Evolutionary conservation across 1,284 basidiomycete species (phyloP).

Genomic region (Blastosporella zonata): DNA sequence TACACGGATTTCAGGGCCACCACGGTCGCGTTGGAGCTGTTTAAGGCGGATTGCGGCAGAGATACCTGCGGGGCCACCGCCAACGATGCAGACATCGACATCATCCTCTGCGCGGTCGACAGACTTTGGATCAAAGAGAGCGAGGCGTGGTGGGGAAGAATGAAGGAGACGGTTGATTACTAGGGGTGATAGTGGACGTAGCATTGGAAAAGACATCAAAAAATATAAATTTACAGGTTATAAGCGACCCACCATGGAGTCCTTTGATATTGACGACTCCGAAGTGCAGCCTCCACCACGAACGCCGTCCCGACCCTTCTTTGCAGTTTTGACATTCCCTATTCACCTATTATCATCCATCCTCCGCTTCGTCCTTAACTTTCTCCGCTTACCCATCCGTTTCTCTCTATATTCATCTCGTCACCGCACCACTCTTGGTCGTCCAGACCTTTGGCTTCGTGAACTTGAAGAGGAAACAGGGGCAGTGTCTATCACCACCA

Average conservation of each 20-base stretch:
- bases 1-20: constrained; percentile 81
- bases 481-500: constrained; percentile 52
- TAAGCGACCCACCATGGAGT: constrained; percentile 26
- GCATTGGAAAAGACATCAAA: neutral
- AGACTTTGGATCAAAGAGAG: constrained; percentile 26
- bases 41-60: constrained; percentile 96
- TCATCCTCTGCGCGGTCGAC: constrained; percentile 83
- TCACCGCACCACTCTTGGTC: constrained; percentile 35
- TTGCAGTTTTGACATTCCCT: constrained; percentile 41
- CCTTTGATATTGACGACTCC: constrained; percentile 55
- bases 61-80: constrained; percentile 92
- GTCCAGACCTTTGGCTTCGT: constrained; percentile 70
- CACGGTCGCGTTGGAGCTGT: constrained; percentile 84
- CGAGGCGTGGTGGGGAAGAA: constrained; percentile 7
- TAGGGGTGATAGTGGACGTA: constrained; percentile 4
- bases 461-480: constrained; percentile 81
- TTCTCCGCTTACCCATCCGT: constrained; percentile 50
- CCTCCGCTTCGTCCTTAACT: constrained; percentile 50
- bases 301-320: constrained; percentile 27
- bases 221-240: constrained; percentile 1
- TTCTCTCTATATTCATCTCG: constrained; percentile 42
- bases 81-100: constrained; percentile 96
- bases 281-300: constrained; percentile 31
- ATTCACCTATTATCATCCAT: constrained; percentile 47
- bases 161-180: constrained; percentile 15